Percentiles rank a stretch among this genome's conserved stretches.
Conservation (phyloP, 768 basidiomycete genomes). For the Boletales sp. region DNA sequence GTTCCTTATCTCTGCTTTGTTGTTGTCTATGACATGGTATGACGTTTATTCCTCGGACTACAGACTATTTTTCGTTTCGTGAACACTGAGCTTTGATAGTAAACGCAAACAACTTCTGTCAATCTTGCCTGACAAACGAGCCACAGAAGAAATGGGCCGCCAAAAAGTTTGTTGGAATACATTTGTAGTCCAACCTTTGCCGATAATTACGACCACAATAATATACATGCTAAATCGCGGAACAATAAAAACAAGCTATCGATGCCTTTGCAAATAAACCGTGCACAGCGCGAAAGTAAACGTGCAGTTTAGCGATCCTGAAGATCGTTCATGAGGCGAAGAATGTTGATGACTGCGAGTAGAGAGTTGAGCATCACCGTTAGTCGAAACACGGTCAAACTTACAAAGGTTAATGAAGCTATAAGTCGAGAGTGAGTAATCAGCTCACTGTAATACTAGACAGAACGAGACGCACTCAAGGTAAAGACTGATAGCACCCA, state of each 20-base stretch:
- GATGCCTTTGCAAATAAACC: not conserved
- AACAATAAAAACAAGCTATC: constrained; percentile 5
- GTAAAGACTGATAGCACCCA: constrained; percentile 91
- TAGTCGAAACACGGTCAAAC: constrained; percentile 25
- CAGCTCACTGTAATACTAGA: constrained; percentile 4
- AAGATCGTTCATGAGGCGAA: constrained; percentile 69
- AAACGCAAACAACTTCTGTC: too few relatives aligned
- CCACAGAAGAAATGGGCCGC: too few relatives aligned
- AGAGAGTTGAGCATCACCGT: constrained; percentile 1
- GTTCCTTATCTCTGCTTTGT: too few relatives aligned
- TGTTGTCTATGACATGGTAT: too few relatives aligned
- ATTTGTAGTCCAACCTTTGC: constrained; percentile 8
- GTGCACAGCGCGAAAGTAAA: not conserved
- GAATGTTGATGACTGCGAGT: constrained; percentile 70
- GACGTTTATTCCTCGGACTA: too few relatives aligned
- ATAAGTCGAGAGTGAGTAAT: constrained; percentile 12
- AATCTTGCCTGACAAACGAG: constrained; percentile 9
- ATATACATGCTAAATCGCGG: constrained; percentile 16
- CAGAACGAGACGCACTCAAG: constrained; percentile 63
- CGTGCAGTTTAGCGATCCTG: constrained; percentile 36
- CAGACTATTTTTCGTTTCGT: too few relatives aligned
- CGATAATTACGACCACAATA: constrained; percentile 10
- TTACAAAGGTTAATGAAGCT: constrained; percentile 87
- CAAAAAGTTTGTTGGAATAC: not conserved
- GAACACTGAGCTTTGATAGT: too few relatives aligned